A percentile compares a stretch with the other conserved stretches of the same genome.
phyloP scores from a whole-genome alignment of 2,329 filamentous ascomycete genomes.

The Fusarium sp. region DNA sequence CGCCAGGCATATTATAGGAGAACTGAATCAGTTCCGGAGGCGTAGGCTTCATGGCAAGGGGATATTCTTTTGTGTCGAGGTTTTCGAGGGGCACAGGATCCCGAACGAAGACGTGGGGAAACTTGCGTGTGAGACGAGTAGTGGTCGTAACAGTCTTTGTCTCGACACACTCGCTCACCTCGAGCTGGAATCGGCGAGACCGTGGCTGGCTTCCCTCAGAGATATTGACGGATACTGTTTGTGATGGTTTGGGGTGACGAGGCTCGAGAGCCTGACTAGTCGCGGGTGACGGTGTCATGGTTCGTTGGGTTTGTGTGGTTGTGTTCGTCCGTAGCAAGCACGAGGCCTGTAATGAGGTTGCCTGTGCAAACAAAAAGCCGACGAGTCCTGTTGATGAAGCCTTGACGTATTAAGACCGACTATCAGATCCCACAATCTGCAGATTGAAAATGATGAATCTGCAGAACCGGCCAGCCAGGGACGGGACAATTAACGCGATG shows the following conservation, averaged over 20 bases:
- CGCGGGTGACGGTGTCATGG: slow-evolving; percentile 56
- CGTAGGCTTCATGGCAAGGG: slow-evolving; percentile 84
- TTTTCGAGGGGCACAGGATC: slow-evolving; percentile 76
- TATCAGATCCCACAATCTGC: background rate
- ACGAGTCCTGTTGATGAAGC: background rate
- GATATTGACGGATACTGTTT: slow-evolving; percentile 62
- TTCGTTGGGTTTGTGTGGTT: slow-evolving; percentile 32
- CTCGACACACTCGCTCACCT: slow-evolving; percentile 74
- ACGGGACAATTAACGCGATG: slow-evolving; percentile 15
- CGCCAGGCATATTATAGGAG: slow-evolving; percentile 71
- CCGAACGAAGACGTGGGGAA: slow-evolving; percentile 85
- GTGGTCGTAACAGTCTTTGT: slow-evolving; percentile 87
- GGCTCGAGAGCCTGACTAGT: slow-evolving; percentile 55
- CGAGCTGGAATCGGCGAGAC: slow-evolving; percentile 63
- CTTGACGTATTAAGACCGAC: background rate
- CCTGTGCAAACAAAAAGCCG: background rate
- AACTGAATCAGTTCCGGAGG: slow-evolving; percentile 83
- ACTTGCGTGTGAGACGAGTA: slow-evolving; percentile 86
- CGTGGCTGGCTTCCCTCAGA: slow-evolving; percentile 55
- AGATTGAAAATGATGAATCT: background rate
- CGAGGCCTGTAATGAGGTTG: slow-evolving; percentile 5
- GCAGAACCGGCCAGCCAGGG: slow-evolving; percentile 3
- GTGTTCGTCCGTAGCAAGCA: slow-evolving; percentile 33
- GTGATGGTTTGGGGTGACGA: slow-evolving; percentile 51
- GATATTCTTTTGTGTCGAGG: slow-evolving; percentile 90